These are phyloP conservation scores for Ogataea hybrid DNA, from an alignment of 1,139 yeast species.

Conservation along the genomic window DNA sequence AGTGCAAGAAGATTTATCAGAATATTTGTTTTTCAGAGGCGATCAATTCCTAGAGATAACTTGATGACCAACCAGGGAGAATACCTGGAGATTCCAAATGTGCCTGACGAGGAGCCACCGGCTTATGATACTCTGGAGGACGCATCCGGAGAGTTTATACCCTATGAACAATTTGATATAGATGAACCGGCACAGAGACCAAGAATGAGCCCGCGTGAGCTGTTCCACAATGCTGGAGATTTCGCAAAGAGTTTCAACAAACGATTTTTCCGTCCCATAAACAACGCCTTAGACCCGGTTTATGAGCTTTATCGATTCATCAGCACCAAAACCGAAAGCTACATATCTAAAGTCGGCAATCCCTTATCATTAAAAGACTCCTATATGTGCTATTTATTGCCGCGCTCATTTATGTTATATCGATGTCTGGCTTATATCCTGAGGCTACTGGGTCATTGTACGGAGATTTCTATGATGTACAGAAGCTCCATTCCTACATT, in stretches of 20 bases:
- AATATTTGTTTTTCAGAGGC: conserved; percentile 3
- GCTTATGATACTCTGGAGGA: conserved; percentile 15
- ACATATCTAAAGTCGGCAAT: conserved; percentile 69
- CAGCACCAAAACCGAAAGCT: conserved; percentile 49
- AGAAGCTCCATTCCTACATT: conserved; percentile 47
- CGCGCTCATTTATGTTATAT: conserved; percentile 51
- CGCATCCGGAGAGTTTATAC: conserved; percentile 29
- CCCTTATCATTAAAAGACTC: conserved; percentile 82
- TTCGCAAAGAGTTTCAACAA: conserved; percentile 39
- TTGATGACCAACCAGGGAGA: conserved; percentile 9
- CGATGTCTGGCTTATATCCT: conserved; percentile 50
- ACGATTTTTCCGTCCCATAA: conserved; percentile 51
- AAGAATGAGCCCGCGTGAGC: conserved; percentile 18
- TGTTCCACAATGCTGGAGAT: conserved; percentile 25
- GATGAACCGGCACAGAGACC: conserved; percentile 32
- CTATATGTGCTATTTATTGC: conserved; percentile 68
- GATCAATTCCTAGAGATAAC: not conserved
- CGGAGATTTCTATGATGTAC: conserved; percentile 65
- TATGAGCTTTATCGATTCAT: conserved; percentile 53
- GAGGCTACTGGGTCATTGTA: conserved; percentile 37
- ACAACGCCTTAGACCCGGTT: conserved; percentile 64
- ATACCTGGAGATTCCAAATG: conserved; percentile 9
- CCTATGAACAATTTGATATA: conserved; percentile 42
- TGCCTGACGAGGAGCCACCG: conserved; percentile 19
- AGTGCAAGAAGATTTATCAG: conserved; percentile 2